A percentile compares a stretch with the other conserved stretches of the same genome.
Conservation (phyloP, 202 grass and related monocot genomes). For the Setaria italica region DNA sequence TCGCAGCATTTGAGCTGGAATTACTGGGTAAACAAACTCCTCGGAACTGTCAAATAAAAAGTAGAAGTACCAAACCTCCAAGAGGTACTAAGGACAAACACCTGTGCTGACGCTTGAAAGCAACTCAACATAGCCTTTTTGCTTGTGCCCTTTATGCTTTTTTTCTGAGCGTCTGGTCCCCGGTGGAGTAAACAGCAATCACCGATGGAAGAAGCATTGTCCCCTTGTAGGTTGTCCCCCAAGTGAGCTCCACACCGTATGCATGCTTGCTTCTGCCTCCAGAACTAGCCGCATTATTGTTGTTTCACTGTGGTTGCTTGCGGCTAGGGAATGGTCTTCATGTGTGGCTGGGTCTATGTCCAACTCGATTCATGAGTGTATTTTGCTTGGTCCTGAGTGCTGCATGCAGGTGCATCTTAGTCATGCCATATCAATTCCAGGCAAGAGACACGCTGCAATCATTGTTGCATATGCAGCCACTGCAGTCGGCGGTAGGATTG, state of each 20-base stretch:
- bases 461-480: constrained; percentile 51
- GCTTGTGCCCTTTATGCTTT: constrained; percentile 44
- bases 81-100: constrained; percentile 50
- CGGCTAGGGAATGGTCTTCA: constrained; percentile 47
- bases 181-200: constrained; percentile 77
- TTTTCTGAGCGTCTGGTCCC: constrained; percentile 51
- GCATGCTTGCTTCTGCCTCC: constrained; percentile 47
- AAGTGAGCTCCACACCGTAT: constrained; percentile 49
- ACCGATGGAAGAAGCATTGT: constrained; percentile 61
- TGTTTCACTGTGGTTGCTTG: constrained; percentile 46
- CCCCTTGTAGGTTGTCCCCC: constrained; percentile 53
- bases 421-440: constrained; percentile 48
- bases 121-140: constrained; percentile 61
- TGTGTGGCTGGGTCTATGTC: constrained; percentile 50
- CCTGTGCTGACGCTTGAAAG: constrained; percentile 59
- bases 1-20: constrained; percentile 7
- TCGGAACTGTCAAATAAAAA: constrained; percentile 40
- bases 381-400: constrained; percentile 33
- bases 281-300: constrained; percentile 35
- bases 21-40: constrained; percentile 24
- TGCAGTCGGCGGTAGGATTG: constrained; percentile 35
- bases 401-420: constrained; percentile 35
- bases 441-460: constrained; percentile 44
- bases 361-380: constrained; percentile 50
- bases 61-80: constrained; percentile 3